Base-by-base conservation (phyloP, 176 grass and related monocot genomes). In the Hyparrhenia diplandra region DNA sequence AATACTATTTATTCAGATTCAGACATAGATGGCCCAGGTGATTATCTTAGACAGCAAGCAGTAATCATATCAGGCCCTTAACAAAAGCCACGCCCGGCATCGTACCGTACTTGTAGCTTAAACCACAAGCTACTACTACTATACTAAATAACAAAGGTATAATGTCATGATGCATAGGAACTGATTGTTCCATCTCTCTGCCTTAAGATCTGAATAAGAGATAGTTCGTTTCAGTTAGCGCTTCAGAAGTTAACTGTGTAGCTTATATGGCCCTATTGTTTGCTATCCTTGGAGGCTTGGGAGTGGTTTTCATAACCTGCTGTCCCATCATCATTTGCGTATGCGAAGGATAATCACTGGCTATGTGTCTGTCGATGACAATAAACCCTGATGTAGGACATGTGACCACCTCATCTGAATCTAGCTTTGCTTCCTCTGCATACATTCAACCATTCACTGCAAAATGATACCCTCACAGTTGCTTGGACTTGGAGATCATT, bases 41-140 rank as follows among this genome's bases (percentile, higher is more conserved):
- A 81, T 85, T 89, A 89, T 80, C 77, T 85, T 85, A 77, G 32
- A 21, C 40, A 28, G 21, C 76, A 76, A 64, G 60, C 59, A 78
- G 28, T 78, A 46, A 47, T 85, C 25, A 85, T 89, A 14, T 45
- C 83, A 77, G 72, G 78, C 45, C 59, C 72, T 85, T 71, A 77
- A 36, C 71, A 81, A 89, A 71, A 55, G 5, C 3, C 64, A 31
- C 45, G 42, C 73, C 52, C 10, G 45, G 45, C 82, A 71, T 9
- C 40, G 68, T 58, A 35, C 64, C 5, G 73, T 83, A 72, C 79
- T 70, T 71, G 57, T 77, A 79, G 77, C 87, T 81, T 89, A 85
- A 79, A 73, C 45, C 77, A 46, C 72, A 89, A 81, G 87, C 69
- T 80, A 81, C 55, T 5, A 81, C 55, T 5, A 57, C 6, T 71